phyloP scores from a whole-genome alignment of 169 alveolate genomes.

The Hepatocystis sp. region DNA sequence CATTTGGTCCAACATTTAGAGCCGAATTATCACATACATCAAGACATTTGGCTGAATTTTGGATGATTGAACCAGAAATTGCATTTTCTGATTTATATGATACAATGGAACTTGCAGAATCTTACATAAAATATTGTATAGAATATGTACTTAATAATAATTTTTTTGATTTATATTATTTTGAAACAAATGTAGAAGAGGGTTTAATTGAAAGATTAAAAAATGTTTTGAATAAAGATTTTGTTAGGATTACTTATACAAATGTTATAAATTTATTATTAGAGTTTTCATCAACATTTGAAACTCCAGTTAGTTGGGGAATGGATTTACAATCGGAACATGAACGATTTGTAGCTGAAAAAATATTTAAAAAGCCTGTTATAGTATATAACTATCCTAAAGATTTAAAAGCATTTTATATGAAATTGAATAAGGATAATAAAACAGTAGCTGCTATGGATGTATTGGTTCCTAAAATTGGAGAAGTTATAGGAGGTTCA shows the following conservation, averaged over 20 bases:
- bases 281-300: constrained; percentile 82
- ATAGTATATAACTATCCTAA: constrained; percentile 98
- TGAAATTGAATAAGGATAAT: constrained; percentile 95
- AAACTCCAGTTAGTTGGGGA: constrained; percentile 94
- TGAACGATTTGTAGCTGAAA: constrained; percentile 97
- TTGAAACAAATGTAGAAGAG: constrained; percentile 90
- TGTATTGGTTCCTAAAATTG: constrained; percentile 97
- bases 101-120: constrained; percentile 98
- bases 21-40: constrained; percentile 99
- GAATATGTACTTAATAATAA: constrained; percentile 93
- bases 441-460: constrained; percentile 99
- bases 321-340: constrained; percentile 98
- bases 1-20: constrained; percentile 99
- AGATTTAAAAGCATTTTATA: constrained; percentile 96
- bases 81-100: constrained; percentile 95
- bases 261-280: constrained; percentile 94
- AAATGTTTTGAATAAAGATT: constrained; percentile 90
- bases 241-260: constrained; percentile 97
- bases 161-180: constrained; percentile 92
- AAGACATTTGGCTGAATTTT: constrained; percentile 99
- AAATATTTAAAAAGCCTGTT: constrained; percentile 96
- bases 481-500: constrained; percentile 99
- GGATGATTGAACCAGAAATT: constrained; percentile 99
- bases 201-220: constrained; percentile 92
- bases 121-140: constrained; percentile 94